Evolutionary conservation across 495 filamentous ascomycete species (phyloP).

Genomic region (Filosporella fistucella): DNA sequence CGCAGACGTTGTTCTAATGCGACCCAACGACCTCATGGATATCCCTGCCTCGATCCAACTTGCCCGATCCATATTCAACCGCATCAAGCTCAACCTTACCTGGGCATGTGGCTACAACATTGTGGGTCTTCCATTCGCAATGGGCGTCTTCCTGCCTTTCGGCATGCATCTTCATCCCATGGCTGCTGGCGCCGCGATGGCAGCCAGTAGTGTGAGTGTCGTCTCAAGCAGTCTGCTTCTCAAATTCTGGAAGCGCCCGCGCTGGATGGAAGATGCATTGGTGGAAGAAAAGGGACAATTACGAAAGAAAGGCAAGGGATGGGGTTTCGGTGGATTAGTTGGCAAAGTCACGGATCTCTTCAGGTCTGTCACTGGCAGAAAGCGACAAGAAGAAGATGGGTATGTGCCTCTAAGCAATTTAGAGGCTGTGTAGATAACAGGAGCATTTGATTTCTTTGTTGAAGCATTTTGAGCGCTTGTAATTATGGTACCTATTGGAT

Average conservation of each 20-base stretch:
- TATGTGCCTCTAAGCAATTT: constrained; percentile 48
- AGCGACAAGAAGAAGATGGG: constrained; percentile 42
- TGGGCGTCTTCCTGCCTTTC: constrained; percentile 89
- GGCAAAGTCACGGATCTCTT: constrained; percentile 33
- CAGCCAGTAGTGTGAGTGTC: constrained; percentile 81
- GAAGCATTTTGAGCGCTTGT: not conserved
- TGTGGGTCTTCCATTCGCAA: constrained; percentile 90
- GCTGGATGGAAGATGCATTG: constrained; percentile 79
- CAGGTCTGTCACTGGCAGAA: constrained; percentile 27
- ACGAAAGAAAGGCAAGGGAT: constrained; percentile 38
- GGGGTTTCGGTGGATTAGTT: constrained; percentile 37
- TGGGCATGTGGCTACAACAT: constrained; percentile 95
- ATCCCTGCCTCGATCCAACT: constrained; percentile 83
- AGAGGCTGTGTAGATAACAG: constrained; percentile 15
- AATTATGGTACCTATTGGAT: too few species aligned
- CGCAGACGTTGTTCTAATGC: constrained; percentile 94
- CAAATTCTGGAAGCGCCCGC: constrained; percentile 81
- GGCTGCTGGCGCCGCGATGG: constrained; percentile 95
- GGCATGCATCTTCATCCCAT: constrained; percentile 87
- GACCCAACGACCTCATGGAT: constrained; percentile 82
- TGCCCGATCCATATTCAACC: constrained; percentile 76
- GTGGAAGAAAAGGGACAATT: constrained; percentile 49
- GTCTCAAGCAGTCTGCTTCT: constrained; percentile 78
- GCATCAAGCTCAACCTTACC: constrained; percentile 89
- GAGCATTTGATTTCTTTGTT: constrained; percentile 1